Percentiles rank a stretch among this genome's conserved stretches.
Conservation (phyloP, 352 stramenopile species). For the Phytophthora lateralis region DNA sequence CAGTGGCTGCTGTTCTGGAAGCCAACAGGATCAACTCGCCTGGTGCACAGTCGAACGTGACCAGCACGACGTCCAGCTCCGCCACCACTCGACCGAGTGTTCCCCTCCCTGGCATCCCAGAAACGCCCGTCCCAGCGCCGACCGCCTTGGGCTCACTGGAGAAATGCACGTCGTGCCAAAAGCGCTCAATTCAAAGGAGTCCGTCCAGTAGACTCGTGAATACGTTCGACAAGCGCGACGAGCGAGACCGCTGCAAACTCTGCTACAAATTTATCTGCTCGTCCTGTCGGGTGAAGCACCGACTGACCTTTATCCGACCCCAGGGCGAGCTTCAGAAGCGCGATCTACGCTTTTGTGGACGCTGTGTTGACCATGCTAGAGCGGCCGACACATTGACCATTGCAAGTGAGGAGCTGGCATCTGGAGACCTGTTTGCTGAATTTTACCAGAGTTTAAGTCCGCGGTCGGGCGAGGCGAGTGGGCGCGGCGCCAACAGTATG, state of each 20-base stretch:
- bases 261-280: constrained; percentile 42
- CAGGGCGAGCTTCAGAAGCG: constrained; percentile 25
- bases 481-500: constrained; percentile 10
- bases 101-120: neutral
- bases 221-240: constrained; percentile 25
- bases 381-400: constrained; percentile 27
- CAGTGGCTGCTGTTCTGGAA: constrained; percentile 20
- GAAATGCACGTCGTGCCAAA: constrained; percentile 38
- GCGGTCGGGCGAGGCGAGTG: constrained; percentile 9
- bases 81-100: constrained; percentile 30
- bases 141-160: constrained; percentile 6
- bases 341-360: constrained; percentile 33
- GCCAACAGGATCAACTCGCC: constrained; percentile 23
- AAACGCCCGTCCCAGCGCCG: neutral
- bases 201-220: constrained; percentile 13
- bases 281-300: constrained; percentile 34
- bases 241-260: constrained; percentile 31
- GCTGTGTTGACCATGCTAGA: constrained; percentile 29
- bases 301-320: constrained; percentile 32
- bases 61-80: constrained; percentile 30
- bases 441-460: constrained; percentile 30
- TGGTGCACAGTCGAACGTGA: constrained; percentile 19
- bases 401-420: constrained; percentile 32
- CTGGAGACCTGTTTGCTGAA: constrained; percentile 17
- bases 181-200: constrained; percentile 18